Evolutionary conservation across 495 filamentous ascomycete genomes (phyloP).

Genomic region (Penicillium longicatenatum): DNA sequence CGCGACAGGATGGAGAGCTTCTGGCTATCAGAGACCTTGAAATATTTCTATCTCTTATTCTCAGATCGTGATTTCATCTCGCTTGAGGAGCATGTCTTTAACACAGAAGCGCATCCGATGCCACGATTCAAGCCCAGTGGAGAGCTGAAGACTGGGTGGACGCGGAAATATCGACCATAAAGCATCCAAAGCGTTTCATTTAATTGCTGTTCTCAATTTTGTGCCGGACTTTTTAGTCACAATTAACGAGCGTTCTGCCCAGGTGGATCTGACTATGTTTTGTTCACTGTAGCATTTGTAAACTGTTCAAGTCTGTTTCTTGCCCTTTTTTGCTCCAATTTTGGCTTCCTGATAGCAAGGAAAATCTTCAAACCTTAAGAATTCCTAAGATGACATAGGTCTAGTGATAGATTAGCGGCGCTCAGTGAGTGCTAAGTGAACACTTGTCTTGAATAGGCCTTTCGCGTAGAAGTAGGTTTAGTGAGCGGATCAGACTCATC

Average conservation of each 20-base stretch:
- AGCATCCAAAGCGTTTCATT: not conserved
- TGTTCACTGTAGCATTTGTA: too few species aligned
- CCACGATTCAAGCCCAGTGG: constrained; percentile 80
- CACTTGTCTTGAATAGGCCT: too few species aligned
- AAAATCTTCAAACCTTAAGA: too few species aligned
- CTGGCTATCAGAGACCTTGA: constrained; percentile 97
- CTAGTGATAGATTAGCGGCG: too few species aligned
- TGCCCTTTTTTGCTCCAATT: too few species aligned
- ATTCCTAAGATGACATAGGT: too few species aligned
- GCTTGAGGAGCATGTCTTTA: constrained; percentile 83
- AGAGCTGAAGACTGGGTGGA: constrained; percentile 86
- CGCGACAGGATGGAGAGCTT: constrained; percentile 93
- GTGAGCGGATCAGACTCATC: too few species aligned
- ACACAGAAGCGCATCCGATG: constrained; percentile 93
- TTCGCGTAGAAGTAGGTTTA: too few species aligned
- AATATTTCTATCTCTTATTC: constrained; percentile 97
- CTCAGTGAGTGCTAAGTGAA: too few species aligned
- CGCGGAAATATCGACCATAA: constrained; percentile 55
- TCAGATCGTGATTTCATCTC: constrained; percentile 81
- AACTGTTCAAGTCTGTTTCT: too few species aligned
- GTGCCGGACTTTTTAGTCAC: not conserved
- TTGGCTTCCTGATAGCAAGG: too few species aligned
- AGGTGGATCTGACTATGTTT: too few species aligned
- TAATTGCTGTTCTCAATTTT: not conserved
- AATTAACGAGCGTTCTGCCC: not conserved